A percentile compares a stretch with the other conserved stretches of the same genome.
Evolutionary conservation across 2,329 filamentous ascomycete genomes (phyloP).

Genomic region (Neonectria faginata): DNA sequence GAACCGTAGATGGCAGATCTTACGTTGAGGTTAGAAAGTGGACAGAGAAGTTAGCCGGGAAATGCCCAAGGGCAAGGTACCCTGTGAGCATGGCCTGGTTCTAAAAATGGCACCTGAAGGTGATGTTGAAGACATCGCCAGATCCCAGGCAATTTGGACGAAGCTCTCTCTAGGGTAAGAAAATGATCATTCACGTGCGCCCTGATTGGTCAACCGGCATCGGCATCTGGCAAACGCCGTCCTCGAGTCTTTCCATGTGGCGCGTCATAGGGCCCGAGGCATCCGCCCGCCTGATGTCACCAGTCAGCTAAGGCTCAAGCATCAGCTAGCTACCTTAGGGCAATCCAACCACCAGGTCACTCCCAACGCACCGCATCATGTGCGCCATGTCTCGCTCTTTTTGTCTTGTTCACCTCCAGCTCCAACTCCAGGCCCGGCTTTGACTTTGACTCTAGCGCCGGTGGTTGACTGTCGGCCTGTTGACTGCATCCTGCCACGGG

Average conservation of each 20-base stretch:
- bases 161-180: slow-evolving; percentile 23
- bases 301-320: slow-evolving; percentile 28
- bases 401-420: slow-evolving; percentile 22
- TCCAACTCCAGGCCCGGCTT: slow-evolving; percentile 12
- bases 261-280: slow-evolving; percentile 42
- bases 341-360: slow-evolving; percentile 11
- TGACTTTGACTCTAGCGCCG: slow-evolving; percentile 9
- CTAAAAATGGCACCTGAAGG: neutral
- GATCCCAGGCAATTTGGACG: neutral
- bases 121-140: neutral
- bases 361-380: slow-evolving; percentile 37
- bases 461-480: neutral
- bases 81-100: neutral
- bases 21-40: neutral
- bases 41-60: neutral
- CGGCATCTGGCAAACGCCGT: slow-evolving; percentile 29
- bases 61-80: too few relatives aligned
- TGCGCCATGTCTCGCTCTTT: slow-evolving; percentile 40
- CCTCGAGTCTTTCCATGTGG: slow-evolving; percentile 12
- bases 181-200: slow-evolving; percentile 27
- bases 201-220: slow-evolving; percentile 36
- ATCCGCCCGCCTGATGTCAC: slow-evolving; percentile 44
- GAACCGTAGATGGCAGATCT: neutral
- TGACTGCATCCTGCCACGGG: slow-evolving; percentile 11
- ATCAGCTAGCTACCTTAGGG: slow-evolving; percentile 15